A percentile compares a stretch with the other conserved stretches of the same genome.
Conservation (phyloP, 441 rosid species). For the Adansonia rubrostipa region DNA sequence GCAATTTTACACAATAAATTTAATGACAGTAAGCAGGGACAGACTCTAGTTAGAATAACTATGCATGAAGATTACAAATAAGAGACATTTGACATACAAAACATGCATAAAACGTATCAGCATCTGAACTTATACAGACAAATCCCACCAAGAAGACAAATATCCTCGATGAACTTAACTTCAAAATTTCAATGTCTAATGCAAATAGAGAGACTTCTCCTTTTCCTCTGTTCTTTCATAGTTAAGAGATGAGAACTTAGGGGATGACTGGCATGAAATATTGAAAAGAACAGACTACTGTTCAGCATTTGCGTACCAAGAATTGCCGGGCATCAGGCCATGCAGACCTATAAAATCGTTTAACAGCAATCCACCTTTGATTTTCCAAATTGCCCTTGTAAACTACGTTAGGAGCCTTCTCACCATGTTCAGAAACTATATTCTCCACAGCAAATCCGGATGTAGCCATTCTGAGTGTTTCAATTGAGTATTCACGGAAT, state of each 20-base stretch:
- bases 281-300: background rate
- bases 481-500: constrained; percentile 83
- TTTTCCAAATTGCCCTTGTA: constrained; percentile 70
- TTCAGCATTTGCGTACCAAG: constrained; percentile 42
- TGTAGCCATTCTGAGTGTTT: constrained; percentile 71
- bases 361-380: constrained; percentile 69
- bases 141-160: background rate
- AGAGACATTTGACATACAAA: background rate
- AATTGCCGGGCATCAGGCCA: constrained; percentile 77
- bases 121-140: background rate
- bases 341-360: constrained; percentile 65
- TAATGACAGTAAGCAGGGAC: background rate
- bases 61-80: background rate
- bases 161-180: background rate
- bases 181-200: background rate
- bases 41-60: background rate
- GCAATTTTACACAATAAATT: constrained; percentile 19
- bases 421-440: constrained; percentile 75
- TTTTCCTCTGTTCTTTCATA: background rate
- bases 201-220: background rate
- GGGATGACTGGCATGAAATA: background rate
- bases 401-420: constrained; percentile 77
- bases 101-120: constrained; percentile 6
- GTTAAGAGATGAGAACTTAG: background rate
- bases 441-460: constrained; percentile 73